These are phyloP conservation scores for Arxiozyma telluris DNA, from an alignment of 1,139 yeast genomes.

Conservation along the genomic window DNA sequence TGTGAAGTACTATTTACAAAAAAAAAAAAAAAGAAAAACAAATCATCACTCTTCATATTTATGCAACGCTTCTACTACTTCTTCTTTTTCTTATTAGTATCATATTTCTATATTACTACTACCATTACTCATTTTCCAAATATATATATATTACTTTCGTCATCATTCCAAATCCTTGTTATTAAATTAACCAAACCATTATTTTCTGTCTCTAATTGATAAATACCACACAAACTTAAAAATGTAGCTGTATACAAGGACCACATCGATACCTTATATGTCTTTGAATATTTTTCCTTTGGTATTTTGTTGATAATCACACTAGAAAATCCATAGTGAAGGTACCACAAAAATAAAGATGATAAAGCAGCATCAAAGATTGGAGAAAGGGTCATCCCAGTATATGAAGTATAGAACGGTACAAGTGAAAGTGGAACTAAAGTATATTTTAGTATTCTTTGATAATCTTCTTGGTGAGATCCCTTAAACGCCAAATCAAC, in stretches of 20 bases:
- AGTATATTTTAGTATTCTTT: conserved; percentile 55
- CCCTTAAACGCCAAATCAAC: conserved; percentile 58
- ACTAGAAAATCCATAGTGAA: conserved; percentile 72
- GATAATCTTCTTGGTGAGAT: conserved; percentile 83
- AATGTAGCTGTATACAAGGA: conserved; percentile 64
- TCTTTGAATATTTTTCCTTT: conserved; percentile 64
- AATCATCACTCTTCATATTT: neutral
- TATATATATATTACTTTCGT: conserved; percentile 22
- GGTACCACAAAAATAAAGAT: conserved; percentile 57
- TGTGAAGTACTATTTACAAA: neutral
- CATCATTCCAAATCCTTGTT: conserved; percentile 36
- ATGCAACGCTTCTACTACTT: too few relatives aligned
- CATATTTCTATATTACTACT: too few relatives aligned
- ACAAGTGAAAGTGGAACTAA: conserved; percentile 66
- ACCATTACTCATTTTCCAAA: conserved; percentile 15
- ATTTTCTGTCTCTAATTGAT: conserved; percentile 64
- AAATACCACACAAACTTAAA: conserved; percentile 69
- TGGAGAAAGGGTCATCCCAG: conserved; percentile 44
- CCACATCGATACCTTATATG: conserved; percentile 57
- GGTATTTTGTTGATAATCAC: conserved; percentile 90
- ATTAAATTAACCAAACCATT: conserved; percentile 50
- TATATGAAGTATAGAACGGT: conserved; percentile 56
- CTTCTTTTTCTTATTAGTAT: too few relatives aligned
- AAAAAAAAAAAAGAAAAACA: too few relatives aligned
- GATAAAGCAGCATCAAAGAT: conserved; percentile 62